Conservation (phyloP, 495 filamentous ascomycete species). For the Podospora comata region DNA sequence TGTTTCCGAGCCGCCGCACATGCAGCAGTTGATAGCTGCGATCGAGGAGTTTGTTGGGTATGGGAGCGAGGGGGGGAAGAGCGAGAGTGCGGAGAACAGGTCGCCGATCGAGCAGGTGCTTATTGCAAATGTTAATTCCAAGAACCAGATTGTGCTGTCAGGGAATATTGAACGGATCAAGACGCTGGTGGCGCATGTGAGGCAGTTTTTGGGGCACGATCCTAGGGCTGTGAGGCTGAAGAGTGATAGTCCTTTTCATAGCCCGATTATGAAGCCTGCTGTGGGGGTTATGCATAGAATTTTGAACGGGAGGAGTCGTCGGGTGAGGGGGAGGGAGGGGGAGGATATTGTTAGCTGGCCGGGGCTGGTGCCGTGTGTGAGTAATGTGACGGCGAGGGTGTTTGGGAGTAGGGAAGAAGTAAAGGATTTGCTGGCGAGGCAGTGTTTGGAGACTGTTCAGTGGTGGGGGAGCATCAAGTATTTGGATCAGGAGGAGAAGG, state of each 20-base stretch:
- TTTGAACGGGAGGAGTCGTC: conserved; percentile 51
- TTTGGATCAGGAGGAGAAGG: conserved; percentile 78
- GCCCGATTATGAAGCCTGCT: conserved; percentile 85
- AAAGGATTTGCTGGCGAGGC: conserved; percentile 68
- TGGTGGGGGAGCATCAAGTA: conserved; percentile 95
- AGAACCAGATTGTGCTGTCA: conserved; percentile 92
- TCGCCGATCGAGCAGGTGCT: conserved; percentile 80
- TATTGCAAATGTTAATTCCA: conserved; percentile 92
- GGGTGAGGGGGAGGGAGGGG: conserved; percentile 43
- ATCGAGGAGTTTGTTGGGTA: conserved; percentile 80
- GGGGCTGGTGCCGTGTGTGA: conserved; percentile 69
- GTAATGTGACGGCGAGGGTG: conserved; percentile 78
- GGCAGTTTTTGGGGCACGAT: conserved; percentile 91
- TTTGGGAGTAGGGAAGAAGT: conserved; percentile 71
- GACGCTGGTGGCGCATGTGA: conserved; percentile 78
- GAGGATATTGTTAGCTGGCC: conserved; percentile 66
- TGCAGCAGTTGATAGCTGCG: conserved; percentile 62
- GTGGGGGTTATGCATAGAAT: conserved; percentile 65
- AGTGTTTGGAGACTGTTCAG: conserved; percentile 81
- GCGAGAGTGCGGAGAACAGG: conserved; percentile 61
- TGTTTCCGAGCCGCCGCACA: conserved; percentile 74
- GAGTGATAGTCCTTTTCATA: conserved; percentile 90
- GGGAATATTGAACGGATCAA: conserved; percentile 83
- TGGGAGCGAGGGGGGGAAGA: conserved; percentile 58
- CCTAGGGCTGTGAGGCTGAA: conserved; percentile 83